Percentiles rank a stretch among this genome's conserved stretches.
Evolutionary conservation across 331 rosid species (phyloP).

Genomic region (Malus hybrid): DNA sequence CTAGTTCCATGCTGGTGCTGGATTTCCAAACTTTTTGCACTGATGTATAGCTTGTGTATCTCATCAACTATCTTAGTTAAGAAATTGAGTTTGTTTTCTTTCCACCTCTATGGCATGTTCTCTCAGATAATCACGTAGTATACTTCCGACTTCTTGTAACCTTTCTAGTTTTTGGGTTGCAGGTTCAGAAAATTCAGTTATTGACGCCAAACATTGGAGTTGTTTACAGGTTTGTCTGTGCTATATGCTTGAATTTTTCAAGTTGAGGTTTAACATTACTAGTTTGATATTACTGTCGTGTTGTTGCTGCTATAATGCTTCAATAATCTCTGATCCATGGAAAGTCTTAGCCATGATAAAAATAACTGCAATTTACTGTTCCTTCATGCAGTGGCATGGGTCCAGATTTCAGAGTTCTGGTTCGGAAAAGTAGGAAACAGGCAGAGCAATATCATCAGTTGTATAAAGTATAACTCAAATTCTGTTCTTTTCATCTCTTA

Average conservation of each 20-base stretch:
- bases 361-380: not conserved
- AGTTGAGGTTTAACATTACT: not conserved
- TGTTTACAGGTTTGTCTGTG: slow-evolving; percentile 53
- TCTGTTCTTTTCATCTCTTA: not conserved
- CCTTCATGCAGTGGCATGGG: slow-evolving; percentile 76
- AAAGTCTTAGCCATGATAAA: not conserved
- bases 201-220: slow-evolving; percentile 79
- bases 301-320: not conserved
- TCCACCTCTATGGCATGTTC: not conserved
- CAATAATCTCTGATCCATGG: not conserved
- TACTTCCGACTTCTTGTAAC: not conserved
- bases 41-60: not conserved
- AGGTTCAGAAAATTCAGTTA: slow-evolving; percentile 70
- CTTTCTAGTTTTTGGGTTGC: slow-evolving; percentile 15
- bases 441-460: slow-evolving; percentile 90
- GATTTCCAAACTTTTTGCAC: not conserved
- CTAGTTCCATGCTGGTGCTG: not conserved
- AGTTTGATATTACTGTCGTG: not conserved
- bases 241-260: not conserved
- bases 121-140: not conserved
- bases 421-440: slow-evolving; percentile 84
- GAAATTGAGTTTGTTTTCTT: not conserved
- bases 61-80: not conserved
- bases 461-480: slow-evolving; percentile 52
- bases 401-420: slow-evolving; percentile 88